Percentiles rank a stretch among this genome's conserved stretches.
These are phyloP conservation scores for Medicago truncatula DNA, from an alignment of 306 rosid genomes.

Conservation along the genomic window MtrunA17r5.0-ANR NC_053045.1:56097001-56097500, in stretches of 20 bases:
- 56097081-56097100: constrained; percentile 80
- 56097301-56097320: neutral
- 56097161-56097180: neutral
- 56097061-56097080: constrained; percentile 83
- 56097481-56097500: constrained; percentile 19
- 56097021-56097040: constrained; percentile 47
- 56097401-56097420: constrained; percentile 31
- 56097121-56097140: constrained; percentile 90
- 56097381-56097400: constrained; percentile 17
- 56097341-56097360: constrained; percentile 24
- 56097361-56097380: constrained; percentile 1
- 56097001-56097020: constrained; percentile 22
- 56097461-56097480: constrained; percentile 28
- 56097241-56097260: constrained; percentile 18
- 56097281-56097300: no score
- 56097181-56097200: constrained; percentile 9
- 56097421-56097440: constrained; percentile 19
- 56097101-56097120: constrained; percentile 82
- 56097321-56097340: neutral
- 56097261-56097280: no score
- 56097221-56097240: neutral
- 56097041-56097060: constrained; percentile 95
- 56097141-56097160: constrained; percentile 39
- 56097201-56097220: constrained; percentile 23
- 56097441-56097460: neutral